These are phyloP conservation scores for Colletotrichum lini DNA, from an alignment of 2,329 filamentous ascomycete species.

Conservation along the genomic window DNA sequence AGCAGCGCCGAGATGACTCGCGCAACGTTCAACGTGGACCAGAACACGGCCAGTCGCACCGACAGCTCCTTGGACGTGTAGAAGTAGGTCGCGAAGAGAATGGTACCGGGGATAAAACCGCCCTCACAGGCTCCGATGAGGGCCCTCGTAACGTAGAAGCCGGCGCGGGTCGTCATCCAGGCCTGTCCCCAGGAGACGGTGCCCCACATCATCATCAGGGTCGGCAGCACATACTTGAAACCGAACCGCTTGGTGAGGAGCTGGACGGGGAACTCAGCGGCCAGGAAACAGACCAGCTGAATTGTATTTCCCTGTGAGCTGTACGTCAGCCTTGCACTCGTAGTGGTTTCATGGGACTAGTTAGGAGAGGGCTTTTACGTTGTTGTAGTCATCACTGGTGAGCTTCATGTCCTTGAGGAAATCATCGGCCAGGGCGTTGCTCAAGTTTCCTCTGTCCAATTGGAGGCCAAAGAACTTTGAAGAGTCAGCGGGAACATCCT, in stretches of 20 bases:
- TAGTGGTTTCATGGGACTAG: background rate
- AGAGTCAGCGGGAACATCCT: background rate
- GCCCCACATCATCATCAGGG: conserved; percentile 46
- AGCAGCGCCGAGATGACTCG: conserved; percentile 63
- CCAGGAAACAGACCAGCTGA: conserved; percentile 67
- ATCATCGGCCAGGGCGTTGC: conserved; percentile 74
- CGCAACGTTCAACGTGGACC: conserved; percentile 66
- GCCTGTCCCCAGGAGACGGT: conserved; percentile 41
- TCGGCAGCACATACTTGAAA: conserved; percentile 51
- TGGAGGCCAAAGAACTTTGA: conserved; percentile 72
- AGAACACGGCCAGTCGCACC: conserved; percentile 77
- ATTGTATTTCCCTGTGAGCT: conserved; percentile 63
- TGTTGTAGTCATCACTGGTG: conserved; percentile 69
- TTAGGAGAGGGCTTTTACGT: conserved; percentile 49
- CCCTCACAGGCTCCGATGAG: conserved; percentile 61
- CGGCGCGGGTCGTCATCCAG: conserved; percentile 55
- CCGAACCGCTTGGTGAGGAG: conserved; percentile 69
- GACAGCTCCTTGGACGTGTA: conserved; percentile 48
- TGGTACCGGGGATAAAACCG: conserved; percentile 62
- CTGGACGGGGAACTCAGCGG: conserved; percentile 73
- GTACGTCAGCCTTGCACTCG: conserved; percentile 10
- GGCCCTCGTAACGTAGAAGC: conserved; percentile 56
- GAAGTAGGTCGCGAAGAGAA: conserved; percentile 65
- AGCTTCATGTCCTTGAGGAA: conserved; percentile 68
- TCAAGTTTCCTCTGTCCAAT: conserved; percentile 74